A percentile compares a stretch with the other conserved stretches of the same genome.
Conservation (phyloP, 345 rosid species). For the Ailanthus altissimus region DNA sequence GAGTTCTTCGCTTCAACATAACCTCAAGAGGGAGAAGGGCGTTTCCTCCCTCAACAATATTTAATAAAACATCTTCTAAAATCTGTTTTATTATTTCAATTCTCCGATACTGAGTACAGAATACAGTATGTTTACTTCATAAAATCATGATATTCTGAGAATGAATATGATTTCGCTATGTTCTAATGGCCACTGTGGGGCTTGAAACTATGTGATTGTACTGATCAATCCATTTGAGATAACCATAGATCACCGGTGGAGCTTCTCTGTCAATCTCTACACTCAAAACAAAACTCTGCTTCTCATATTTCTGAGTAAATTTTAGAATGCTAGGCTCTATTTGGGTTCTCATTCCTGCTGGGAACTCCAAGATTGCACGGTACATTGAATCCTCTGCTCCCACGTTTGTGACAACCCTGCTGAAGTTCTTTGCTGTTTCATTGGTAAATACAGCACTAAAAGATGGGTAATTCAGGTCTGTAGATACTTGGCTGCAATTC, state of each 20-base stretch:
- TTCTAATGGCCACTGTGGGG: conserved; percentile 37
- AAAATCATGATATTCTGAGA: not conserved
- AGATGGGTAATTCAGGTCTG: conserved; percentile 43
- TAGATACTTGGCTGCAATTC: conserved; percentile 32
- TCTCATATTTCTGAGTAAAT: conserved; percentile 22
- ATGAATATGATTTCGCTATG: conserved; percentile 7
- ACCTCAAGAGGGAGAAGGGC: too few relatives aligned
- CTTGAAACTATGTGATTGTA: conserved; percentile 38
- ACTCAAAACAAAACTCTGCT: conserved; percentile 14
- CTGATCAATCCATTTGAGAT: conserved; percentile 47
- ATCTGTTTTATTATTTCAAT: not conserved
- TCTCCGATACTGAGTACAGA: not conserved
- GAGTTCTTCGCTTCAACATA: too few relatives aligned
- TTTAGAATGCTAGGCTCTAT: conserved; percentile 26
- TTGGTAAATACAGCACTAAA: conserved; percentile 31
- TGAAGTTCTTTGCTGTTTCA: conserved; percentile 27
- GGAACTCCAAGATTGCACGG: conserved; percentile 9
- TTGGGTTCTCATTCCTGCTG: conserved; percentile 20
- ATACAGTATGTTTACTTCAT: not conserved
- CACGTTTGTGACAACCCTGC: conserved; percentile 32
- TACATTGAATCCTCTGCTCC: conserved; percentile 33
- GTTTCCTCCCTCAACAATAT: too few relatives aligned
- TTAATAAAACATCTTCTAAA: not conserved
- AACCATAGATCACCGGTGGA: conserved; percentile 22
- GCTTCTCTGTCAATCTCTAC: conserved; percentile 19